Evolutionary conservation across 2,329 filamentous ascomycete genomes (phyloP).

Genomic region (Coniella lustricola): DNA sequence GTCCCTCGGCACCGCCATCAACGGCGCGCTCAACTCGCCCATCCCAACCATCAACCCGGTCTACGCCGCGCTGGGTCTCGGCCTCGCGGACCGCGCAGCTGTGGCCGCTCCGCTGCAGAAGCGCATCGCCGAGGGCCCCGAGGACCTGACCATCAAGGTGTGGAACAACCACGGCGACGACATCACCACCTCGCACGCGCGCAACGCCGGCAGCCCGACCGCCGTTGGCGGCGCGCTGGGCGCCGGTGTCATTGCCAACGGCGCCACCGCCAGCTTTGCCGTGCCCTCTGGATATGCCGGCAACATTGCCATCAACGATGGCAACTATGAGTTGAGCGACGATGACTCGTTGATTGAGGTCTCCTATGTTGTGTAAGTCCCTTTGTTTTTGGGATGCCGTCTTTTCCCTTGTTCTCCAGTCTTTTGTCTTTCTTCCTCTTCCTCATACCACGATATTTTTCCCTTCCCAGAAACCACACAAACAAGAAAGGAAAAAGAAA

Average conservation of each 20-base stretch:
- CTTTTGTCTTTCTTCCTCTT: too few relatives aligned
- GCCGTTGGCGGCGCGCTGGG: slow-evolving; percentile 9
- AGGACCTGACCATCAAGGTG: slow-evolving; percentile 5
- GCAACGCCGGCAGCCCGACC: slow-evolving; percentile 7
- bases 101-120: too few relatives aligned
- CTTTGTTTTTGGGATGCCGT: too few relatives aligned
- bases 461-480: too few relatives aligned
- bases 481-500: too few relatives aligned
- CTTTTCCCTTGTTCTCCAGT: too few relatives aligned
- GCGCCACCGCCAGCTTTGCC: slow-evolving; percentile 10
- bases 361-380: slow-evolving; percentile 12
- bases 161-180: not conserved
- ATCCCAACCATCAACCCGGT: not conserved
- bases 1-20: not conserved
- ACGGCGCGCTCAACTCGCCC: not conserved
- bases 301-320: slow-evolving; percentile 17
- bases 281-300: slow-evolving; percentile 20
- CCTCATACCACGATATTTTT: too few relatives aligned
- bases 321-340: slow-evolving; percentile 6
- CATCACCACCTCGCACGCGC: slow-evolving; percentile 17
- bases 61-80: not conserved
- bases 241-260: slow-evolving; percentile 14
- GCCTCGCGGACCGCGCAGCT: not conserved
- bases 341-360: slow-evolving; percentile 14
- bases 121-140: not conserved